These are phyloP conservation scores for Crithidia bombi DNA, from an alignment of 208 protist species.

Conservation along the genomic window DNA sequence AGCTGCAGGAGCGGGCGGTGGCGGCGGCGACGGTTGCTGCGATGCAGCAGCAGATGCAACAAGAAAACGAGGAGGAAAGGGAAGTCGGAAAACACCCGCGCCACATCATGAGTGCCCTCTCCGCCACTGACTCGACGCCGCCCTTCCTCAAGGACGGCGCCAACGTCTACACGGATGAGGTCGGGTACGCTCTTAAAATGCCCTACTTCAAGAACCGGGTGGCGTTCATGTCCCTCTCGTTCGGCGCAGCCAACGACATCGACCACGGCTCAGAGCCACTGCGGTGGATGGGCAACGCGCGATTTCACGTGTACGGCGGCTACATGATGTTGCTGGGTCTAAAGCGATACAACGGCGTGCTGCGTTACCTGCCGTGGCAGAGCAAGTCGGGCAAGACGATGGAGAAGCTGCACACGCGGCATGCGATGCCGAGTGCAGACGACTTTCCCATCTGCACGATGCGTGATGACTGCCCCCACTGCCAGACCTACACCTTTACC, in stretches of 20 bases:
- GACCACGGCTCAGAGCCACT: conserved; percentile 85
- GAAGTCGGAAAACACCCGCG: background rate
- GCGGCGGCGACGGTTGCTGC: background rate
- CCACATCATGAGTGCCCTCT: conserved; percentile 4
- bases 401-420: conserved; percentile 58
- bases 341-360: conserved; percentile 45
- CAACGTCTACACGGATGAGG: conserved; percentile 46
- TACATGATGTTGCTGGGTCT: conserved; percentile 68
- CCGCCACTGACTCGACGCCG: conserved; percentile 14
- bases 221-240: conserved; percentile 89
- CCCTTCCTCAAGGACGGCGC: conserved; percentile 61
- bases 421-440: conserved; percentile 41
- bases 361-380: conserved; percentile 85
- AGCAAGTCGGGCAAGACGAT: conserved; percentile 43
- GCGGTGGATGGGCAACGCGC: conserved; percentile 85
- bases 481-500: conserved; percentile 38
- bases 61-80: background rate
- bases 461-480: conserved; percentile 66
- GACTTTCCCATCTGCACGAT: conserved; percentile 74
- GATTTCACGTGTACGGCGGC: conserved; percentile 77
- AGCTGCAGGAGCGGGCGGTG: conserved; percentile 32
- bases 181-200: conserved; percentile 41
- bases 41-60: background rate
- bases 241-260: conserved; percentile 83
- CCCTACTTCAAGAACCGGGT: conserved; percentile 60